Evolutionary conservation across 306 rosid genomes (phyloP), one percentile per base, ranked within the genome.

Genomic region (Spatholobus suberectus): DNA sequence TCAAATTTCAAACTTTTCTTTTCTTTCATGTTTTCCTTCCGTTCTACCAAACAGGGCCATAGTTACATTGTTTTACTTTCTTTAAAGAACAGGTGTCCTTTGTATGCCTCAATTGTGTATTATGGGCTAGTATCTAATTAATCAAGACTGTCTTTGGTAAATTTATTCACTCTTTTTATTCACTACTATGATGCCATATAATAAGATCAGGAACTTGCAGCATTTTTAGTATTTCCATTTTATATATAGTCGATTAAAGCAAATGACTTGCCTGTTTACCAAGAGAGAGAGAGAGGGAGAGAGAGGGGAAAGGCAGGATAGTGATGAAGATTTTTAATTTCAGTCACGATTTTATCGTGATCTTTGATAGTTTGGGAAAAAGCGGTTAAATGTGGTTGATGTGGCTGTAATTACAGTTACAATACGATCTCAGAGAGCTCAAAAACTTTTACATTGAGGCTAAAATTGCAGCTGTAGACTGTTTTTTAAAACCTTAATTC

Each of bases 121-220:
- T 68, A 14, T 58, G 69, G 41, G 12, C 29, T 29, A 20, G 18
- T 12, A 35, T 55, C 69, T 62, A 65, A 38, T 1, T 63, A 38
- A 27, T 78, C 44, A 63, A 51, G 20, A 20, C 66, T 35, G 29
- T 35, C 26, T 23, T 52, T 69, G 58, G 49, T 77, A 24, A 58
- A 29, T 27, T 43, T 68, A 54, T 67, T 35, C 34, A 67, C 13
- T 13, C 57, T 34, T 23, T 20, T 82, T 23, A 59, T 51, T 70
- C 59, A 46, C n/a, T 58, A 13, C 18, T 77, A 61, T 71, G 75
- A 43, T 70, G 0, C 44, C 59, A 76, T 46, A 68, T 68, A 57
- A 32, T 27, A 14, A 73, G 35, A 35, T 61, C 20, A 2, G 32
- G 80, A 34, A 40, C 54, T 12, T 35, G 37, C 14, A 20, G 5